phyloP scores from a whole-genome alignment of 1,284 basidiomycete genomes.

The Inonotus hispidus region DNA sequence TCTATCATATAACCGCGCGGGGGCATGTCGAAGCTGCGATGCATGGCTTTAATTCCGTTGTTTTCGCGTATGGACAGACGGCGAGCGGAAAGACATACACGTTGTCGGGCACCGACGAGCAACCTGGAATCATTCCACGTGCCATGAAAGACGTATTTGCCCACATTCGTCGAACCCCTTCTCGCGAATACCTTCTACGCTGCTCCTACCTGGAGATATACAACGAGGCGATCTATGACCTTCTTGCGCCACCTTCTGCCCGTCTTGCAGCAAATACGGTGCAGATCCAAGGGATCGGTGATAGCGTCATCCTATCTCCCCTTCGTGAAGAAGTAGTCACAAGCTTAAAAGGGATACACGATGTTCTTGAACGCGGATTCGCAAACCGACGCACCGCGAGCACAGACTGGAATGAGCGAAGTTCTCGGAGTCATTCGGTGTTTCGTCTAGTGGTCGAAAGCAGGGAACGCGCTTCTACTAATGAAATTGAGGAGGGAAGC shows the following conservation, averaged over 20 bases:
- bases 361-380: constrained; percentile 82
- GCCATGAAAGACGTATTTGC: constrained; percentile 84
- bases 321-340: constrained; percentile 91
- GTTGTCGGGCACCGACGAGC: constrained; percentile 72
- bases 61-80: constrained; percentile 91
- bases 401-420: constrained; percentile 97
- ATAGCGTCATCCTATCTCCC: constrained; percentile 60
- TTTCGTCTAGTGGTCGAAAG: constrained; percentile 87
- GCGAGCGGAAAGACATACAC: constrained; percentile 94
- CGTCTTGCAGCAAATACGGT: constrained; percentile 53
- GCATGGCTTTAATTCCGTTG: constrained; percentile 94
- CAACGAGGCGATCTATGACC: constrained; percentile 89
- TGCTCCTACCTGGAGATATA: constrained; percentile 97
- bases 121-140: constrained; percentile 93
- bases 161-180: constrained; percentile 63
- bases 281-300: constrained; percentile 60
- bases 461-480: constrained; percentile 49
- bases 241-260: constrained; percentile 67
- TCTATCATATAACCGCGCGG: constrained; percentile 81
- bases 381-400: constrained; percentile 86
- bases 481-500: constrained; percentile 32
- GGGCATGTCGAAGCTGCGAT: constrained; percentile 89
- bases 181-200: constrained; percentile 89
- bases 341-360: constrained; percentile 78
- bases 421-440: constrained; percentile 89